Evolutionary conservation across 257 asterid genomes (phyloP), one percentile per base, ranked within the genome.

Genomic region (Capsicum pubescens): DNA sequence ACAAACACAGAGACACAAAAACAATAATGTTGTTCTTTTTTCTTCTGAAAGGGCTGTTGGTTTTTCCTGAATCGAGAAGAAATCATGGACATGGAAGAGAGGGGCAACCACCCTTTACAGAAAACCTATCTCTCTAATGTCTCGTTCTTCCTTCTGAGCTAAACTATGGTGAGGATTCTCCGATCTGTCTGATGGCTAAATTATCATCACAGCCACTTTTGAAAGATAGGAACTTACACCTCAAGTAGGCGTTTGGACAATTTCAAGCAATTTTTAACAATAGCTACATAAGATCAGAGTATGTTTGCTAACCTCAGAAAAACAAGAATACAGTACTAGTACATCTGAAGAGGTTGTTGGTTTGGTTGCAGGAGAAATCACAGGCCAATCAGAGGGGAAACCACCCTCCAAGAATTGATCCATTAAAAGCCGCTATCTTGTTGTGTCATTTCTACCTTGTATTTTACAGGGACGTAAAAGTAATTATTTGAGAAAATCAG

Each of bases 81-180:
- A 64, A 26, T 64, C 44, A 64, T 26, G 71, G 44, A 64, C 44
- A 26, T 64, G 39, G 44, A 42, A 64, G 71, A 3, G 44, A 64
- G 71, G 71, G 71, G 71, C 71, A 64, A 64, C 71, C 71, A 64
- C 71, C 71, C 71, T 64, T 64, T 64, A 64, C 71, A 64, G 14
- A 64, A 64, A 64, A 26, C 14, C 71, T 17, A 26, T 64, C 44
- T 26, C 71, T 64, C 71, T 64, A 44, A 64, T 26, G 9, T 64
- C 44, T 64, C 71, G 26, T 64, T 64, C 71, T 64, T 64, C 44
- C 71, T 64, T 64, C 21, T 36, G 52, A 50, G 76, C 21, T 14
- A 36, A 68, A 14, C 76, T 68, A 14, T 5, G 19, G 76, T 67
- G 76, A 36, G 76, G 44, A 39, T 32, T 68, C 21, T 36, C 7